Percentiles rank a stretch among this genome's conserved stretches.
Evolutionary conservation across 148 eudicot genomes (phyloP).

Genomic region (Fagopyrum homotropicum): DNA sequence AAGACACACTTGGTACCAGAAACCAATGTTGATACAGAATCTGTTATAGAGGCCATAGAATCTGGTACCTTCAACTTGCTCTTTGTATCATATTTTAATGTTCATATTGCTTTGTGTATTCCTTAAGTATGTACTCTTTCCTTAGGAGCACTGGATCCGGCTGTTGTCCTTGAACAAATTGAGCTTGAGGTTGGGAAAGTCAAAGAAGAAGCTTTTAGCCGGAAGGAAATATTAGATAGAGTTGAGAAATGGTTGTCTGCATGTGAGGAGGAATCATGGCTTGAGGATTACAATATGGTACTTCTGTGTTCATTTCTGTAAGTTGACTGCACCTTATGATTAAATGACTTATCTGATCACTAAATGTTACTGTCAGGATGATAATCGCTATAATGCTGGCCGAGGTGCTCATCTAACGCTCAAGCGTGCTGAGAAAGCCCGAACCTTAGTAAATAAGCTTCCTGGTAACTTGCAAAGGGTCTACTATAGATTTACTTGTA

Average conservation of each 20-base stretch:
- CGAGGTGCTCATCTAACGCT: slow-evolving; percentile 85
- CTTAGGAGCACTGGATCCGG: slow-evolving; percentile 74
- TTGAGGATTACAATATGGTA: slow-evolving; percentile 89
- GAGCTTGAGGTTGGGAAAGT: slow-evolving; percentile 67
- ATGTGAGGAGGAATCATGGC: slow-evolving; percentile 97
- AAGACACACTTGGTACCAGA: slow-evolving; percentile 71
- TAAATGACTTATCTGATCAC: not conserved
- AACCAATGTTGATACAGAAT: slow-evolving; percentile 44
- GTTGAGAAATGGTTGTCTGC: slow-evolving; percentile 93
- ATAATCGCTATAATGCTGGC: slow-evolving; percentile 91
- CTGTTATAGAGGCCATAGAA: slow-evolving; percentile 63
- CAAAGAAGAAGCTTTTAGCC: slow-evolving; percentile 88
- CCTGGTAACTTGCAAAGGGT: slow-evolving; percentile 46
- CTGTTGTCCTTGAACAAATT: slow-evolving; percentile 66
- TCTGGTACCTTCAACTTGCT: slow-evolving; percentile 40
- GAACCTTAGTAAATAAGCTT: slow-evolving; percentile 72
- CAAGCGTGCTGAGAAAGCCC: slow-evolving; percentile 99
- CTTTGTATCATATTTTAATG: not conserved
- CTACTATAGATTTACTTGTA: no score
- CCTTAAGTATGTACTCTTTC: slow-evolving; percentile 14
- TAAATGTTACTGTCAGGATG: slow-evolving; percentile 53
- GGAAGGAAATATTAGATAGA: slow-evolving; percentile 85
- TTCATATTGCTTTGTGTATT: not conserved
- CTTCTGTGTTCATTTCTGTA: not conserved
- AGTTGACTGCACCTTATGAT: not conserved